A percentile compares a stretch with the other conserved stretches of the same genome.
Evolutionary conservation across 2,329 filamentous ascomycete species (phyloP).

Genomic region (Diplodia sapinea): DNA sequence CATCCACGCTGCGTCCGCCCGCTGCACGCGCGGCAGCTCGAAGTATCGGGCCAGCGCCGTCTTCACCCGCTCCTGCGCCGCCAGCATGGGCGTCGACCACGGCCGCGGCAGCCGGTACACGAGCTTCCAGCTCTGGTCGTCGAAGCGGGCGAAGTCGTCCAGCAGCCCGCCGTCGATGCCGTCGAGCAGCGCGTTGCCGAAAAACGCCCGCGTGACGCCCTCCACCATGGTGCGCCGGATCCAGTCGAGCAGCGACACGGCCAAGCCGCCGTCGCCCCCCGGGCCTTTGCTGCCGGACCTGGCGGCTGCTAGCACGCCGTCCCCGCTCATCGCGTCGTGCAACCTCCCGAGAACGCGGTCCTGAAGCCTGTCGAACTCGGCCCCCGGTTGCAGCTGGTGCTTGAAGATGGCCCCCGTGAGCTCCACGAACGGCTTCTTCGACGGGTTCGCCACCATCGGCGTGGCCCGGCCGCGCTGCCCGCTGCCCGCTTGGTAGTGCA

Average conservation of each 20-base stretch:
- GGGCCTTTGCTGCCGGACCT: too few relatives aligned
- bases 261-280: too few relatives aligned
- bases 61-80: background rate
- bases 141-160: slow-evolving; percentile 23
- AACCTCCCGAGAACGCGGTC: slow-evolving; percentile 1
- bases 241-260: slow-evolving; percentile 16
- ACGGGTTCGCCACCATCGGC: slow-evolving; percentile 3
- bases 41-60: slow-evolving; percentile 22
- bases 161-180: background rate
- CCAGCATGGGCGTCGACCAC: slow-evolving; percentile 1
- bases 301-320: background rate
- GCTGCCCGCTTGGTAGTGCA: background rate
- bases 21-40: slow-evolving; percentile 11
- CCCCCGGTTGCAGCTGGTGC: slow-evolving; percentile 25
- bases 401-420: slow-evolving; percentile 18
- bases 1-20: slow-evolving; percentile 18
- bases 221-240: background rate
- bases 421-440: slow-evolving; percentile 9
- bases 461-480: background rate
- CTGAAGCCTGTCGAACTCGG: slow-evolving; percentile 12
- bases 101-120: slow-evolving; percentile 23
- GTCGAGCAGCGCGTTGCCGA: slow-evolving; percentile 6
- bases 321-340: background rate
- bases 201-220: slow-evolving; percentile 11
- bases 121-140: slow-evolving; percentile 28